A percentile compares a stretch with the other conserved stretches of the same genome.
These are phyloP conservation scores for Trichothecium roseum DNA, from an alignment of 2,329 filamentous ascomycete genomes.

Conservation along the genomic window DNA sequence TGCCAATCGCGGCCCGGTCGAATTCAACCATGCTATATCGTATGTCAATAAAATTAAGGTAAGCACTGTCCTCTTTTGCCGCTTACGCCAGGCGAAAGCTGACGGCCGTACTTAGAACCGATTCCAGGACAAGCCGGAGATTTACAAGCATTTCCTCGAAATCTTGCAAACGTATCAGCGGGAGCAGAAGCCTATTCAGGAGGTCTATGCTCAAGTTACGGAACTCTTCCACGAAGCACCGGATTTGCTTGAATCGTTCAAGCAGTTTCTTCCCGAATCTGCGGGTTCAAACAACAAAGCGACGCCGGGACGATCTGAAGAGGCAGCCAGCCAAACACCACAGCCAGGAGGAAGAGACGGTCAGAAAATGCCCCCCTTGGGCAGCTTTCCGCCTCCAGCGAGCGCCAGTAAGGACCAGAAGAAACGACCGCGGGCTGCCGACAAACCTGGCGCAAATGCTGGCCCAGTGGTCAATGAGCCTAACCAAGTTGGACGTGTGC, in stretches of 20 bases:
- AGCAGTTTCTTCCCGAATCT: slow-evolving; percentile 94
- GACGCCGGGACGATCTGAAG: slow-evolving; percentile 53
- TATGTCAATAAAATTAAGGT: slow-evolving; percentile 99
- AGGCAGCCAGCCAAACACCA: slow-evolving; percentile 29
- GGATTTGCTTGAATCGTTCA: slow-evolving; percentile 94
- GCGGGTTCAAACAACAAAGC: slow-evolving; percentile 43
- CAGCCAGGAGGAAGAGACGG: slow-evolving; percentile 45
- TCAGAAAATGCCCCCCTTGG: slow-evolving; percentile 83
- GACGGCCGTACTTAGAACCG: slow-evolving; percentile 57
- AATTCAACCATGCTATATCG: slow-evolving; percentile 98
- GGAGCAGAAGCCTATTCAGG: slow-evolving; percentile 95
- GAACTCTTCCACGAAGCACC: slow-evolving; percentile 86
- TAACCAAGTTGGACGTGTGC: slow-evolving; percentile 22
- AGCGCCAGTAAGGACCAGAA: slow-evolving; percentile 86
- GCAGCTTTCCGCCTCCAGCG: slow-evolving; percentile 77
- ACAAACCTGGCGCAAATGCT: slow-evolving; percentile 41
- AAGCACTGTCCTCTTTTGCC: slow-evolving; percentile 18
- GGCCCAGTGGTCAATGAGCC: slow-evolving; percentile 33
- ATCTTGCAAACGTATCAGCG: slow-evolving; percentile 97
- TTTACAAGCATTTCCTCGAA: slow-evolving; percentile 98
- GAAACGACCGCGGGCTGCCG: slow-evolving; percentile 60
- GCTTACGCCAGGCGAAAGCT: slow-evolving; percentile 3
- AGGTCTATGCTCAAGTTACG: slow-evolving; percentile 96
- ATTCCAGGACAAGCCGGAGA: slow-evolving; percentile 91
- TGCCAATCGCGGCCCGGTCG: slow-evolving; percentile 86